A percentile compares a stretch with the other conserved stretches of the same genome.
Evolutionary conservation across 441 rosid species (phyloP).

Genomic region (Cnidoscolus chayamansa): DNA sequence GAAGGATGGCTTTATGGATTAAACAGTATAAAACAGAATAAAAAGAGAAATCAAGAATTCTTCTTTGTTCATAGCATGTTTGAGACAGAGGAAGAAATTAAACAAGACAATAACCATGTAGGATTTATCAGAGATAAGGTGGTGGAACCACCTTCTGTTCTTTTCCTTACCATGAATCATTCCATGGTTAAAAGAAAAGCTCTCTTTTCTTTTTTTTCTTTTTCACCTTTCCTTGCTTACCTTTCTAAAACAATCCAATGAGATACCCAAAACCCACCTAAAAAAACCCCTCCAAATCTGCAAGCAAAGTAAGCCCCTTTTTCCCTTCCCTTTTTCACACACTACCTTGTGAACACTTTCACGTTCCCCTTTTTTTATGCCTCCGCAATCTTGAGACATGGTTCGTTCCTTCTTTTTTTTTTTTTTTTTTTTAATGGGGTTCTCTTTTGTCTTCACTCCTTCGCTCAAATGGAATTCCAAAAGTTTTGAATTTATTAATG

Average conservation of each 20-base stretch:
- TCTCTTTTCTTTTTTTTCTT: not conserved
- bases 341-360: conserved; percentile 14
- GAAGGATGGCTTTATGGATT: no score
- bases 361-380: not conserved
- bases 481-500: conserved; percentile 9
- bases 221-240: not conserved
- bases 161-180: not conserved
- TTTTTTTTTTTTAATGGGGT: not conserved
- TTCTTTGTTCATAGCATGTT: not conserved
- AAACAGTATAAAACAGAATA: no score
- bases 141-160: not conserved
- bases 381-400: conserved; percentile 9
- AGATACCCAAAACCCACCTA: not conserved
- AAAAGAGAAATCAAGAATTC: no score
- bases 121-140: not conserved
- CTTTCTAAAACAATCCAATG: conserved; percentile 10
- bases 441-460: conserved; percentile 22
- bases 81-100: not conserved
- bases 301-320: conserved; percentile 24
- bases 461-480: not conserved
- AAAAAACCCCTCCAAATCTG: conserved; percentile 11
- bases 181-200: not conserved
- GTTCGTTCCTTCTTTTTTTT: conserved; percentile 32
- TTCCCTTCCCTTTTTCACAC: not conserved
- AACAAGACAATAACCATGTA: not conserved